Conservation (phyloP, 306 rosid genomes). For the Phaseolus lunatus region DNA sequence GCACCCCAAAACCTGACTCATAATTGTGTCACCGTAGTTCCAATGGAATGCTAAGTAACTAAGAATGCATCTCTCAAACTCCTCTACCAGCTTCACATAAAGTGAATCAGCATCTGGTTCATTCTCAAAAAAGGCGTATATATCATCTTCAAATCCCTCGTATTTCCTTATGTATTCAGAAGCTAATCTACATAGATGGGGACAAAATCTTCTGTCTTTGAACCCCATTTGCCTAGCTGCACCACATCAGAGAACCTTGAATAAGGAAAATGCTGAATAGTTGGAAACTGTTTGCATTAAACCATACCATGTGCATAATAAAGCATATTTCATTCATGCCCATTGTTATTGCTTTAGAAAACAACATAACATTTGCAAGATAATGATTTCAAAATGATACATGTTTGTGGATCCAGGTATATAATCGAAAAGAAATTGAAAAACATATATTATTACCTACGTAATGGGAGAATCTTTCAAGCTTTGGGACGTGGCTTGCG, state of each 20-base stretch:
- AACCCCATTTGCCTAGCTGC: constrained; percentile 99
- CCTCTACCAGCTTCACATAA: constrained; percentile 92
- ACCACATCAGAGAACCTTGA: constrained; percentile 38
- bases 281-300: neutral
- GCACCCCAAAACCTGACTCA: constrained; percentile 71
- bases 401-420: constrained; percentile 13
- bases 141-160: constrained; percentile 84
- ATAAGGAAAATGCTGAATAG: neutral
- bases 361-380: neutral
- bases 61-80: constrained; percentile 96
- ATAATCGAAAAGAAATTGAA: neutral
- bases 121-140: constrained; percentile 71
- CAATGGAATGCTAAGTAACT: constrained; percentile 97
- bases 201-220: constrained; percentile 77
- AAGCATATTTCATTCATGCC: constrained; percentile 9
- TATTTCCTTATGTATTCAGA: constrained; percentile 82
- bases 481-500: constrained; percentile 66
- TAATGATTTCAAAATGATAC: constrained; percentile 1
- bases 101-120: constrained; percentile 91
- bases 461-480: constrained; percentile 88
- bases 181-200: constrained; percentile 80
- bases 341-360: neutral
- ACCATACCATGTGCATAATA: neutral
- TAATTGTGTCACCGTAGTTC: constrained; percentile 77
- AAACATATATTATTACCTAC: constrained; percentile 68